Evolutionary conservation across 1,284 basidiomycete genomes (phyloP).

Genomic region (Trichosporon inkin): DNA sequence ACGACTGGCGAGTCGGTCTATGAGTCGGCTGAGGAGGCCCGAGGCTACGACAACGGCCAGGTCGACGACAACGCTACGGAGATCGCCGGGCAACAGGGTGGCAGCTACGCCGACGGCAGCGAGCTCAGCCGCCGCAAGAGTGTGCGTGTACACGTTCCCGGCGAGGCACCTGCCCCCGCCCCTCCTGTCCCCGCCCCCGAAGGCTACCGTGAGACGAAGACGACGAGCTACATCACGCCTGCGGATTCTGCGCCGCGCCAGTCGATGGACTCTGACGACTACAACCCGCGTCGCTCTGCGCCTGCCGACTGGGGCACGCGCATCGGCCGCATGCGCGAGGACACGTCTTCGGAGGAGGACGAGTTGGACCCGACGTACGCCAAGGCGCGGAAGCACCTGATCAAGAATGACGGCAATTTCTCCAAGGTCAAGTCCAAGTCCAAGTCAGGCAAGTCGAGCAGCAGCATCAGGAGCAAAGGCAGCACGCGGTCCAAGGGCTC

Average conservation of each 20-base stretch:
- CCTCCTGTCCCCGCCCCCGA: background rate
- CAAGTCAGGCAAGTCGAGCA: slow-evolving; percentile 11
- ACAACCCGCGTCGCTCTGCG: background rate
- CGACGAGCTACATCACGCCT: background rate
- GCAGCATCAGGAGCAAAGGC: slow-evolving; percentile 18
- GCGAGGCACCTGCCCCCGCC: background rate
- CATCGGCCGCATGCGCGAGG: slow-evolving; percentile 43
- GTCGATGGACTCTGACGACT: slow-evolving; percentile 11
- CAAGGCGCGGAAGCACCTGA: slow-evolving; percentile 27
- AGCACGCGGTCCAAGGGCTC: slow-evolving; percentile 13
- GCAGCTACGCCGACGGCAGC: slow-evolving; percentile 35
- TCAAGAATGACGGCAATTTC: slow-evolving; percentile 11
- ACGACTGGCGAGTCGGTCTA: slow-evolving; percentile 42
- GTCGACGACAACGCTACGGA: slow-evolving; percentile 31
- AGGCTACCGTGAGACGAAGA: slow-evolving; percentile 9
- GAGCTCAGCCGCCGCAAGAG: slow-evolving; percentile 37
- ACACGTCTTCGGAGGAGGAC: slow-evolving; percentile 43
- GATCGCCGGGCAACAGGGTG: slow-evolving; percentile 33
- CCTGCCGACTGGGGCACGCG: slow-evolving; percentile 38
- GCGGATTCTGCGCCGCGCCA: slow-evolving; percentile 10
- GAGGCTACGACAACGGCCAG: slow-evolving; percentile 18
- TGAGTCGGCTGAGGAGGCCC: slow-evolving; percentile 45
- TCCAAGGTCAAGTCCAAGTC: background rate
- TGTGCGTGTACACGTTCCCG: slow-evolving; percentile 43
- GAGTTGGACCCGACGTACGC: slow-evolving; percentile 34